Evolutionary conservation across 306 rosid genomes (phyloP).

Genomic region (Pyrus pyrifolia): DNA sequence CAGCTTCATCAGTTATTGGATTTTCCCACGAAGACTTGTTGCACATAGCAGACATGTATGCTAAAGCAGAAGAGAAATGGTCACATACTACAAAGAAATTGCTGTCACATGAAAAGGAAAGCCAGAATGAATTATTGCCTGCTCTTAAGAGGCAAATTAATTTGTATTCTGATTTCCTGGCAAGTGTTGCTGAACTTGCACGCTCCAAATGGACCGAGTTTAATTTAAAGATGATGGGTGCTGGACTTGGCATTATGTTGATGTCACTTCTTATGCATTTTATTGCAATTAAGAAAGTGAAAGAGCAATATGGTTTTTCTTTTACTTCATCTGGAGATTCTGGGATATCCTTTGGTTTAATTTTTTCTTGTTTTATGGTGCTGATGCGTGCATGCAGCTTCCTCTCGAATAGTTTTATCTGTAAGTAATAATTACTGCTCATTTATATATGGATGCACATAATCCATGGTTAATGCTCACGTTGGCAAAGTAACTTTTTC

Average conservation of each 20-base stretch:
- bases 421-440: conserved; percentile 47
- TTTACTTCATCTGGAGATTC: conserved; percentile 37
- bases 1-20: conserved; percentile 81
- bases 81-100: conserved; percentile 39
- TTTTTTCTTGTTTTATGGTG: conserved; percentile 52
- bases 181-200: conserved; percentile 75
- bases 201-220: conserved; percentile 98
- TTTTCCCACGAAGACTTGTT: conserved; percentile 78
- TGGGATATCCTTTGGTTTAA: conserved; percentile 34
- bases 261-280: conserved; percentile 57
- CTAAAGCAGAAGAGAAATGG: conserved; percentile 66
- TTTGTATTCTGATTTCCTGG: conserved; percentile 54
- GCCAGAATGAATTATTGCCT: conserved; percentile 35
- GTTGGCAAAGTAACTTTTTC: conserved; percentile 13
- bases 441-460: neutral
- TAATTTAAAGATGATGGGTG: conserved; percentile 70
- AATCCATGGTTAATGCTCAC: conserved; percentile 8
- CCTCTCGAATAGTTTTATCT: conserved; percentile 83
- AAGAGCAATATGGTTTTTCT: conserved; percentile 38
- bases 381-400: conserved; percentile 78
- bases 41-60: conserved; percentile 47
- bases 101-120: conserved; percentile 25
- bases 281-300: conserved; percentile 45
- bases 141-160: conserved; percentile 63
- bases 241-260: conserved; percentile 73